Conservation (phyloP, 768 basidiomycete genomes). For the Saitozyma sp. region DNA sequence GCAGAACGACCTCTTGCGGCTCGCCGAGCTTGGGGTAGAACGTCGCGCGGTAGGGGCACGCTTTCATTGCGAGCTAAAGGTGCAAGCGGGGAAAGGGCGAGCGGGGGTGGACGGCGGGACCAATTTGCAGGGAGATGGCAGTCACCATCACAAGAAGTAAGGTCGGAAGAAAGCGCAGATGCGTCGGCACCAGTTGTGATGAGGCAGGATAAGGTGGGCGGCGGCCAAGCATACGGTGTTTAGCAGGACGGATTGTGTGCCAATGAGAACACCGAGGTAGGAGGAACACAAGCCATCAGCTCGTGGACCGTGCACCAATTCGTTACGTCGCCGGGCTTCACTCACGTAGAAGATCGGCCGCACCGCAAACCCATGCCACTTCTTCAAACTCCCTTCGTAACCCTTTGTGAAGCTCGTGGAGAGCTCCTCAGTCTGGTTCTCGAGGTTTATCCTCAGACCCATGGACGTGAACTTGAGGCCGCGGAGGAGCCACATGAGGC, state of each 20-base stretch:
- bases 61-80: conserved; percentile 67
- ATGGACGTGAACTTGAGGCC: conserved; percentile 79
- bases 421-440: conserved; percentile 68
- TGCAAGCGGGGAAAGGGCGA: background rate
- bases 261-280: too few species aligned
- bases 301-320: too few species aligned
- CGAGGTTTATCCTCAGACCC: conserved; percentile 66
- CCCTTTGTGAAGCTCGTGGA: conserved; percentile 71
- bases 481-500: conserved; percentile 83
- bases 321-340: conserved; percentile 12
- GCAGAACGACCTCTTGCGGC: conserved; percentile 57
- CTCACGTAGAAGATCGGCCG: conserved; percentile 61
- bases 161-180: too few species aligned
- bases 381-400: conserved; percentile 78
- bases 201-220: too few species aligned
- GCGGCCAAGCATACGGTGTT: too few species aligned
- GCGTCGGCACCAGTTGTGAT: too few species aligned
- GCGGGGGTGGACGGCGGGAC: too few species aligned
- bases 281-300: too few species aligned
- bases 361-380: conserved; percentile 67
- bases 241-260: too few species aligned
- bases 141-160: too few species aligned
- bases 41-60: conserved; percentile 63
- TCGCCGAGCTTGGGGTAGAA: conserved; percentile 63
- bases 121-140: too few species aligned